phyloP scores from a whole-genome alignment of 1,284 basidiomycete species.

The Cryptococcus floricola region DNA sequence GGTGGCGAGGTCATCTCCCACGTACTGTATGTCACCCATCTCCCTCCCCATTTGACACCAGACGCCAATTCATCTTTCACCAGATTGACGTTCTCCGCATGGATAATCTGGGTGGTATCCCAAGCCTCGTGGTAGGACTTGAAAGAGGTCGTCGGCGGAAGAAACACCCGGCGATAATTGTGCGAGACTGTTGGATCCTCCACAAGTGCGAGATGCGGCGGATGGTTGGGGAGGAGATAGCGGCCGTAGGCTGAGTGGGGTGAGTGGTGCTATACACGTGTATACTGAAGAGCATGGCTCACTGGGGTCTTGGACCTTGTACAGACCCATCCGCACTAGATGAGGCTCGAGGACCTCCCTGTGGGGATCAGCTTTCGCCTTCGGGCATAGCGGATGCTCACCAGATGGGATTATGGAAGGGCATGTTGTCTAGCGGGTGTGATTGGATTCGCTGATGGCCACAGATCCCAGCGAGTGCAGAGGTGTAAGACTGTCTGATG shows the following conservation, averaged over 20 bases:
- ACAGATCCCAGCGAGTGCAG: too few relatives aligned
- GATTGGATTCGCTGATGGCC: too few relatives aligned
- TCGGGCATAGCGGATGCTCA: not conserved
- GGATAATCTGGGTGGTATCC: conserved; percentile 38
- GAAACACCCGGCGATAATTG: conserved; percentile 42
- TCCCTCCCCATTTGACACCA: conserved; percentile 31
- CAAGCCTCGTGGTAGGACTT: conserved; percentile 30
- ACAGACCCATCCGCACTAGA: conserved; percentile 29
- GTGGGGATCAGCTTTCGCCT: not conserved
- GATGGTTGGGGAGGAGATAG: conserved; percentile 37
- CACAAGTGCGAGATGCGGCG: conserved; percentile 36
- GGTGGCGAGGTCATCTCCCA: conserved; percentile 44
- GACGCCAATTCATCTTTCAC: conserved; percentile 33
- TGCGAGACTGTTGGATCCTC: conserved; percentile 33
- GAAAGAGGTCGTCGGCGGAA: conserved; percentile 32
- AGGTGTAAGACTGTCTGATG: too few relatives aligned
- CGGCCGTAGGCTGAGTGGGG: conserved; percentile 41
- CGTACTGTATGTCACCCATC: conserved; percentile 49
- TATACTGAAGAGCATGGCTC: conserved; percentile 8
- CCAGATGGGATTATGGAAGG: conserved; percentile 12
- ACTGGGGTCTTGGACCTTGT: conserved; percentile 45
- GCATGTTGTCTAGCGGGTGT: not conserved
- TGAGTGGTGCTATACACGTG: not conserved
- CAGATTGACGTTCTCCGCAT: conserved; percentile 44
- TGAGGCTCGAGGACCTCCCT: conserved; percentile 48